These are phyloP conservation scores for Raddia guianensis DNA, from an alignment of 176 grass and related monocot genomes.

Conservation along the genomic window DNA sequence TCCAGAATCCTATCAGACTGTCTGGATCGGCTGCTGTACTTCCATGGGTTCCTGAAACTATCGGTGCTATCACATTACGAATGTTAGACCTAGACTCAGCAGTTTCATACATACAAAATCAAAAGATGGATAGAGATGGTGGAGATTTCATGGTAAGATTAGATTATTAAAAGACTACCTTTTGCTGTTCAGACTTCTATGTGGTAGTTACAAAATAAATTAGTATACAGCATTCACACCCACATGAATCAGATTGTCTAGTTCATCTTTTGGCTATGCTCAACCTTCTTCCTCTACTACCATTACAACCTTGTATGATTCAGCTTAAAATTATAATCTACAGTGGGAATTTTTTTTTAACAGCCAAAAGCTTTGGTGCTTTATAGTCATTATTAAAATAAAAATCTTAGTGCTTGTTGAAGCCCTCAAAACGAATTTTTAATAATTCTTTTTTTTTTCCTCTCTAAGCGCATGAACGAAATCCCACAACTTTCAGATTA, in stretches of 20 bases:
- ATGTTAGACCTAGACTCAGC: constrained; percentile 83
- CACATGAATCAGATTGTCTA: constrained; percentile 3
- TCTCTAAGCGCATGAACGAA: no score
- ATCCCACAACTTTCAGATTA: no score
- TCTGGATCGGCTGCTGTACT: constrained; percentile 73
- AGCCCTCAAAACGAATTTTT: no score
- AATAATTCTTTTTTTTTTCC: no score
- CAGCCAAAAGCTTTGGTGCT: no score
- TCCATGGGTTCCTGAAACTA: constrained; percentile 91
- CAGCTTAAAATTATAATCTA: no score
- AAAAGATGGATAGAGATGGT: constrained; percentile 69
- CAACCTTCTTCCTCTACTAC: not conserved
- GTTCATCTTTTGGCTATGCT: not conserved
- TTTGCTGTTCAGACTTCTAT: constrained; percentile 7
- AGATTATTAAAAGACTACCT: constrained; percentile 26
- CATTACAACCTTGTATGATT: no score
- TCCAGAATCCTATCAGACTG: constrained; percentile 36
- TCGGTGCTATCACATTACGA: constrained; percentile 75
- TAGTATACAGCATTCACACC: constrained; percentile 14
- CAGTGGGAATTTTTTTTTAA: no score
- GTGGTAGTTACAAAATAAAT: constrained; percentile 13
- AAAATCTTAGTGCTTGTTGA: no score
- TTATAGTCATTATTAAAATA: no score
- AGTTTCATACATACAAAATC: constrained; percentile 66
- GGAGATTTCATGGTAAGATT: constrained; percentile 67